Evolutionary conservation across 192 early-diverging fungal species (phyloP).

Genomic region (Mortierella antarctica): DNA sequence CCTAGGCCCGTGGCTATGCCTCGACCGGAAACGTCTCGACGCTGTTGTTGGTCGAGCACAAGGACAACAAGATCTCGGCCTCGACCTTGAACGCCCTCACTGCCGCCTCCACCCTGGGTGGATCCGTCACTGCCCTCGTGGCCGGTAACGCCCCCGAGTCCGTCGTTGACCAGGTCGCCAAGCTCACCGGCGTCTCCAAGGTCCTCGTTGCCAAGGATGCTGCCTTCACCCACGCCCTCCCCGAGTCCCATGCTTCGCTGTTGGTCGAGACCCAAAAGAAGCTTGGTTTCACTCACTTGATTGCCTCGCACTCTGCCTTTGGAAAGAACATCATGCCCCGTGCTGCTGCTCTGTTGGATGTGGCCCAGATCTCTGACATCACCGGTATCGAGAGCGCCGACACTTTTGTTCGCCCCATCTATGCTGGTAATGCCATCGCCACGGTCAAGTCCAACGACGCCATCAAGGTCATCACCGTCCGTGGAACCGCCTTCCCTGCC

Average conservation of each 20-base stretch:
- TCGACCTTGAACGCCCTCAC: slow-evolving; percentile 89
- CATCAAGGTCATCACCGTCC: slow-evolving; percentile 91
- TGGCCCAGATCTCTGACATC: slow-evolving; percentile 92
- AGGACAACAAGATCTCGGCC: slow-evolving; percentile 74
- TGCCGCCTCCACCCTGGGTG: slow-evolving; percentile 85
- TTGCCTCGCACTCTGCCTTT: slow-evolving; percentile 88
- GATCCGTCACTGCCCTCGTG: slow-evolving; percentile 89
- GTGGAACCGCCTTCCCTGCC: slow-evolving; percentile 90
- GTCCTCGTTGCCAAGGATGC: slow-evolving; percentile 89
- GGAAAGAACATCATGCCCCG: slow-evolving; percentile 96
- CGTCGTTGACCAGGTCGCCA: slow-evolving; percentile 71
- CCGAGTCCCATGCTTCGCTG: slow-evolving; percentile 85
- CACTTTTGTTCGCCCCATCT: slow-evolving; percentile 96
- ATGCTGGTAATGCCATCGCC: slow-evolving; percentile 97
- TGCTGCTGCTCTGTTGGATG: slow-evolving; percentile 91
- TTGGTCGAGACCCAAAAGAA: slow-evolving; percentile 79
- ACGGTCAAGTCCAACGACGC: slow-evolving; percentile 91
- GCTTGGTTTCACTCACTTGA: slow-evolving; percentile 81
- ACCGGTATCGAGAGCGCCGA: slow-evolving; percentile 81
- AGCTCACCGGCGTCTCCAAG: slow-evolving; percentile 77
- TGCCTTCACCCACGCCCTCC: slow-evolving; percentile 79
- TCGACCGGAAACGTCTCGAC: slow-evolving; percentile 69
- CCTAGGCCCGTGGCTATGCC: slow-evolving; percentile 59
- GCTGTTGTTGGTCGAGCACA: slow-evolving; percentile 92
- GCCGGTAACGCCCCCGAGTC: slow-evolving; percentile 78